Base-by-base conservation (phyloP, 2,329 filamentous ascomycete species). In the Penicillium sp. region DNA sequence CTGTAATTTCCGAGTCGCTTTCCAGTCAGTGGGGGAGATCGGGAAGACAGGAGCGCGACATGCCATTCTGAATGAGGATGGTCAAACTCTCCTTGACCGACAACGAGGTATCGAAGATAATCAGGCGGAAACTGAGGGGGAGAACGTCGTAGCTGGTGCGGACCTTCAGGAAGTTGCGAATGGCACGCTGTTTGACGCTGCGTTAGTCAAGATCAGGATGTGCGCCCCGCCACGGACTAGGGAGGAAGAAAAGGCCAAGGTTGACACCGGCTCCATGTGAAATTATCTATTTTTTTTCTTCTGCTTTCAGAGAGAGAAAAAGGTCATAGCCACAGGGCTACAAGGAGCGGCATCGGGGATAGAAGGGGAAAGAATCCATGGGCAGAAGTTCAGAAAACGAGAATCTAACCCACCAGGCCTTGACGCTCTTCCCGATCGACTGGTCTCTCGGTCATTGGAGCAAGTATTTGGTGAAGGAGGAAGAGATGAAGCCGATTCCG, bases 111-210 rank as follows among this genome's bases (percentile, higher is more conserved):
- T 98, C 93, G 62, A 98, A 85, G 48, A 95, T 80, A 59, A 98
- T 93, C 38, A 98, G 80, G 48, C 92, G 85, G 68, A 94, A 98
- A 52, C 89, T 95, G 44, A 98, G 79, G 12, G 92, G 92, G 32
- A 98, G 76, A 51, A 98, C 92, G 69, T 98, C 92, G 72, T 98
- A 98, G 65, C 89, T 95, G 23, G 87, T 96, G 60, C 92, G 84
- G 54, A 93, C 84, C 67, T 89, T 94, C 62, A 98, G 80, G 69
- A 98, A 98, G 55, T 95, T 85, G 66, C 92, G 85, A 56, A 96
- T 89, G 47, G 85, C 83, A 72, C 82, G 82, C 89, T 94, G 67
- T 50, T 54, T 42, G 30, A 52, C 33, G 39, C 48, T 41, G 42
- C 36, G 49, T 62, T 56, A 63, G 57, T 52, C 44, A 47, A 43